Evolutionary conservation across 108 stramenopile genomes (phyloP).

Genomic region (Poteriospumella lacustris): DNA sequence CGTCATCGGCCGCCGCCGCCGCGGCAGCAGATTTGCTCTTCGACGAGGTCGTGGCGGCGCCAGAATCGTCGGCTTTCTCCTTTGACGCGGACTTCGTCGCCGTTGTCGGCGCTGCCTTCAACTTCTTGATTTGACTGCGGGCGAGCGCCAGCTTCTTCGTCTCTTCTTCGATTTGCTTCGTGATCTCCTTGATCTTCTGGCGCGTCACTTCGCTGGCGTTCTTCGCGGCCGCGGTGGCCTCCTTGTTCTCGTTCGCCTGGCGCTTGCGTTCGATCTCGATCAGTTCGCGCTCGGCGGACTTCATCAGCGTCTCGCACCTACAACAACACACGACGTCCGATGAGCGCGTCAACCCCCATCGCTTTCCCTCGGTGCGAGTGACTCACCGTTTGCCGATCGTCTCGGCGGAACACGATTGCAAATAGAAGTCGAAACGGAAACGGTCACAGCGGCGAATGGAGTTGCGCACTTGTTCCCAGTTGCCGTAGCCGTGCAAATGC

Average conservation of each 20-base stretch:
- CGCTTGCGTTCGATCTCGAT: slow-evolving; percentile 16
- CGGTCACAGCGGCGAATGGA: slow-evolving; percentile 49
- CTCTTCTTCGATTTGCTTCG: slow-evolving; percentile 18
- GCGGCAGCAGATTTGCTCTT: not conserved
- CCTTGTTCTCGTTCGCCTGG: not conserved
- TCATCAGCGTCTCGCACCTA: slow-evolving; percentile 13
- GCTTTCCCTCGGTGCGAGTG: no score
- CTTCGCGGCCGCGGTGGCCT: not conserved
- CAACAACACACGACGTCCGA: no score
- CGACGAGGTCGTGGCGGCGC: not conserved
- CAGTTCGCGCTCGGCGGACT: slow-evolving; percentile 15
- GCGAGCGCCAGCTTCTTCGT: not conserved
- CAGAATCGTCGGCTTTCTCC: not conserved
- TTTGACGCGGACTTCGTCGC: not conserved
- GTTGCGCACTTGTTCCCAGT: slow-evolving; percentile 51
- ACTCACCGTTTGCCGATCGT: slow-evolving; percentile 15
- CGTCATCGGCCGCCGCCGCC: not conserved
- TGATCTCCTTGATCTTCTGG: not conserved
- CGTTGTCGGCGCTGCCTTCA: not conserved
- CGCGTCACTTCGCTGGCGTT: not conserved
- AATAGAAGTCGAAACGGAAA: slow-evolving; percentile 52
- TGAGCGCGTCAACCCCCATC: no score
- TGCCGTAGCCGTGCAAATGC: slow-evolving; percentile 41
- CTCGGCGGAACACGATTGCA: slow-evolving; percentile 25
- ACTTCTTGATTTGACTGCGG: not conserved